Percentiles rank a stretch among this genome's conserved stretches.
Conservation (phyloP, 2,329 filamentous ascomycete species). For the Neofusicoccum cordaticola region DNA sequence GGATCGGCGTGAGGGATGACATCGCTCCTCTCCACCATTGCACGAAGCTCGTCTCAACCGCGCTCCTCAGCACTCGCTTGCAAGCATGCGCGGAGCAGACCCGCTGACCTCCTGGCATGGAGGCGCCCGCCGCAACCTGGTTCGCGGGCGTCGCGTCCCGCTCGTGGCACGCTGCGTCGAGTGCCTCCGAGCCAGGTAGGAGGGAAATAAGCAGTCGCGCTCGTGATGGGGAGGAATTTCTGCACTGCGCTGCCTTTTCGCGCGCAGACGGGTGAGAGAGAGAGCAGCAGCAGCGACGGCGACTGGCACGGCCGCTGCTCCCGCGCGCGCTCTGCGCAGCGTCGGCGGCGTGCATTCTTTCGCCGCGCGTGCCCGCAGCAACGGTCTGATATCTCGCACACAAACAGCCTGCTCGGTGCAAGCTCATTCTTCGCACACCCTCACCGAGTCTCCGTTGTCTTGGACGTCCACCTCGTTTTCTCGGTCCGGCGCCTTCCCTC, state of each 20-base stretch:
- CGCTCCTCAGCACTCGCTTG: background rate
- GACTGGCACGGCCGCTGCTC: background rate
- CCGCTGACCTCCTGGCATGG: background rate
- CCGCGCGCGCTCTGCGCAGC: background rate
- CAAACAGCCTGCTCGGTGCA: slow-evolving; percentile 9
- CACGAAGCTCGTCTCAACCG: background rate
- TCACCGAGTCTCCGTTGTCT: slow-evolving; percentile 11
- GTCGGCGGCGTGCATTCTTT: slow-evolving; percentile 6
- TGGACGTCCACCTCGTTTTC: slow-evolving; percentile 2
- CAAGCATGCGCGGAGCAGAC: no score
- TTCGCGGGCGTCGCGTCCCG: background rate
- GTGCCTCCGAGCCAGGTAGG: background rate
- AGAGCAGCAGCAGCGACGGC: background rate
- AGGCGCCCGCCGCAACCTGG: background rate
- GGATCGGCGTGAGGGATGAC: slow-evolving; percentile 11
- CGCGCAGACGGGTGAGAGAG: background rate
- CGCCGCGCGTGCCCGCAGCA: background rate
- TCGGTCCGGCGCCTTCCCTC: background rate
- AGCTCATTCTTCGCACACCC: slow-evolving; percentile 11
- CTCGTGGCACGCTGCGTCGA: background rate
- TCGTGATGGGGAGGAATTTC: background rate
- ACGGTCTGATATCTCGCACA: background rate
- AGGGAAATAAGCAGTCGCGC: background rate
- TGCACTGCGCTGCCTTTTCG: background rate
- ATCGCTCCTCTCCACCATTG: background rate